Percentiles rank a stretch among this genome's conserved stretches.
Conservation (phyloP, 495 filamentous ascomycete genomes). For the Cryomyces minteri region DNA sequence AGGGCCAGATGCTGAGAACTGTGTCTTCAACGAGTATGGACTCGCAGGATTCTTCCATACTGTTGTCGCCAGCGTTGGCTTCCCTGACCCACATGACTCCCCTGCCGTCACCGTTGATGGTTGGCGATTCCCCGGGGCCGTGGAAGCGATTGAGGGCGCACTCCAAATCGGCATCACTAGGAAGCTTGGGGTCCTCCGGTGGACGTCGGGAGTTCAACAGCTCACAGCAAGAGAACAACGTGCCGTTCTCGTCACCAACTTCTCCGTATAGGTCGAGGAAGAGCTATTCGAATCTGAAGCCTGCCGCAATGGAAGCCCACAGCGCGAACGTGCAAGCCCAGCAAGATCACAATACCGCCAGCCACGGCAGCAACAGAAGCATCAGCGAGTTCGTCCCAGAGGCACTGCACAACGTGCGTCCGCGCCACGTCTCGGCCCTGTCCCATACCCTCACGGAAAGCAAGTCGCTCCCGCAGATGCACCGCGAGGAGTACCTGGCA, state of each 20-base stretch:
- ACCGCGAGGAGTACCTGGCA: constrained; percentile 66
- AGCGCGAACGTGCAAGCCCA: constrained; percentile 19
- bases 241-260: constrained; percentile 7
- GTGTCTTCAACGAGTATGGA: too few relatives aligned
- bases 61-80: constrained; percentile 39
- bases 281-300: constrained; percentile 9
- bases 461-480: constrained; percentile 32
- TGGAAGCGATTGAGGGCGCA: constrained; percentile 33
- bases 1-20: too few relatives aligned
- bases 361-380: constrained; percentile 52
- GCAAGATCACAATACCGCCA: constrained; percentile 19
- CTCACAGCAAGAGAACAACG: constrained; percentile 7
- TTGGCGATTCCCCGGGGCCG: constrained; percentile 50
- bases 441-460: constrained; percentile 22
- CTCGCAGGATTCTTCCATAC: constrained; percentile 23
- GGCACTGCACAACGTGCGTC: constrained; percentile 39
- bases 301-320: constrained; percentile 16
- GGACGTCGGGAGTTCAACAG: constrained; percentile 6
- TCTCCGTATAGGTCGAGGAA: constrained; percentile 4
- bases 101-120: constrained; percentile 70
- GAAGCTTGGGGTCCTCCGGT: constrained; percentile 18
- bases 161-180: constrained; percentile 14
- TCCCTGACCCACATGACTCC: constrained; percentile 79
- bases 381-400: constrained; percentile 76
- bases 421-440: constrained; percentile 37